Evolutionary conservation across 1,284 basidiomycete genomes (phyloP), one percentile per base, ranked within the genome.

Genomic region (Ganoderma lingzhi): DNA sequence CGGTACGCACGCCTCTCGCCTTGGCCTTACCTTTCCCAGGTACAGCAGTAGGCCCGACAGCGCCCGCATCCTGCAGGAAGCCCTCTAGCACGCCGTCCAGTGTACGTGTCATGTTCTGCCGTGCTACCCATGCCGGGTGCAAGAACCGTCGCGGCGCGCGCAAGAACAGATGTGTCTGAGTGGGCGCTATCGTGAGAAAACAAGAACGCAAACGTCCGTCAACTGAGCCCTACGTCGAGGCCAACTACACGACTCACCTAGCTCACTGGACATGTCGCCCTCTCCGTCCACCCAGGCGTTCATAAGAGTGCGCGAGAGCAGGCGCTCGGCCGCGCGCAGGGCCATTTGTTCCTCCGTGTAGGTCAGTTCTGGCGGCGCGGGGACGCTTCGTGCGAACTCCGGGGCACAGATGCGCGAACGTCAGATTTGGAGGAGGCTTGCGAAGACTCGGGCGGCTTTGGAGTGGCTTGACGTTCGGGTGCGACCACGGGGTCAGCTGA

Each of bases 41-140:
- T 2, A 17, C 19, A 58, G 69, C 37, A 28, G 65, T 74, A 5
- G 63, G 0, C 3, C 66, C 44, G 14, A 58, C 65, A 6, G 67
- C 64, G 0, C 71, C 66, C 0, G 72, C 73, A 4, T 77, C 77
- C 19, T 87, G 84, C 67, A 90, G 76, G 39, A 85, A 82, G 28
- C 77, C 67, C 9, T 79, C 82, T 10, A 80, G 74, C 62, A 74
- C 73, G 61, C 56, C 73, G 41, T 81, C 80, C 12, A 83, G 74
- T 8, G 79, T 73, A 19, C 76, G 71, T 23, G 78, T 74, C 35
- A 87, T 72, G 73, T 87, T 89, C 78, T 92, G 92, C n/a, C 86
- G 84, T 2, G 92, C 92, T 35, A 88, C 80, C 93, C 93, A 94
- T 1, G 89, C 84, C 0, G 92, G 89, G 73, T 94, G 92, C 9